phyloP scores from a whole-genome alignment of 2,329 filamentous ascomycete genomes.

The Curvularia eragrostidis region DNA sequence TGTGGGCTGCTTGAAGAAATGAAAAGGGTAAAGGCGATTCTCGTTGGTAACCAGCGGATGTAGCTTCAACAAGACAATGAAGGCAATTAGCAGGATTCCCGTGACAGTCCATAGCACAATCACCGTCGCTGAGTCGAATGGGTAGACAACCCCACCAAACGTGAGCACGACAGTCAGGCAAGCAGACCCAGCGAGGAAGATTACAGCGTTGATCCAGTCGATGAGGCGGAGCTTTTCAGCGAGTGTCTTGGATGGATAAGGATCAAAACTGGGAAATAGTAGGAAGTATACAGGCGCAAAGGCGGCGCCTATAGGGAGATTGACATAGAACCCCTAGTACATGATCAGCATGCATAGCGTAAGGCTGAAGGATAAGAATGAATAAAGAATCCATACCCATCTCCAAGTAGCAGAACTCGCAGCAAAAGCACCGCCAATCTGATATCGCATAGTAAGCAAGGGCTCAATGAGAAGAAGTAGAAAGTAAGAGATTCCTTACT shows the following conservation, averaged over 20 bases:
- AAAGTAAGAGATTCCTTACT: background rate
- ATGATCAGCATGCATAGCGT: background rate
- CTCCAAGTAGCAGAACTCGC: slow-evolving; percentile 35
- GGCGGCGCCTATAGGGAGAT: background rate
- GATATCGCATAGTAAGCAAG: background rate
- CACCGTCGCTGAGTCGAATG: background rate
- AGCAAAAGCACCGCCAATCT: slow-evolving; percentile 41
- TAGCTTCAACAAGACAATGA: slow-evolving; percentile 55
- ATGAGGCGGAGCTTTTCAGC: slow-evolving; percentile 51
- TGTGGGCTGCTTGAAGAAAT: slow-evolving; percentile 49
- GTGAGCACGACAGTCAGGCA: slow-evolving; percentile 3
- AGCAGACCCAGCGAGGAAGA: slow-evolving; percentile 33
- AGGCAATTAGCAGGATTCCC: slow-evolving; percentile 53
- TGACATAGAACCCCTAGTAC: slow-evolving; percentile 2
- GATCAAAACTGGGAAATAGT: background rate
- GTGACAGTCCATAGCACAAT: slow-evolving; percentile 55
- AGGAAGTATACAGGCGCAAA: slow-evolving; percentile 3
- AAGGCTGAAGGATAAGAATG: background rate
- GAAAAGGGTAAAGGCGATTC: slow-evolving; percentile 58
- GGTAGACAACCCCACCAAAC: slow-evolving; percentile 1
- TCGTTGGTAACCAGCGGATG: slow-evolving; percentile 53
- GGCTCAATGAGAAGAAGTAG: background rate
- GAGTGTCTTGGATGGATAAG: slow-evolving; percentile 3
- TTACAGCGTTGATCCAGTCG: slow-evolving; percentile 49
- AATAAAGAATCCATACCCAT: slow-evolving; percentile 25